Percentiles rank a stretch among this genome's conserved stretches.
These are phyloP conservation scores for Tylopilus subfusipes DNA, from an alignment of 768 basidiomycete genomes.

Conservation along the genomic window DNA sequence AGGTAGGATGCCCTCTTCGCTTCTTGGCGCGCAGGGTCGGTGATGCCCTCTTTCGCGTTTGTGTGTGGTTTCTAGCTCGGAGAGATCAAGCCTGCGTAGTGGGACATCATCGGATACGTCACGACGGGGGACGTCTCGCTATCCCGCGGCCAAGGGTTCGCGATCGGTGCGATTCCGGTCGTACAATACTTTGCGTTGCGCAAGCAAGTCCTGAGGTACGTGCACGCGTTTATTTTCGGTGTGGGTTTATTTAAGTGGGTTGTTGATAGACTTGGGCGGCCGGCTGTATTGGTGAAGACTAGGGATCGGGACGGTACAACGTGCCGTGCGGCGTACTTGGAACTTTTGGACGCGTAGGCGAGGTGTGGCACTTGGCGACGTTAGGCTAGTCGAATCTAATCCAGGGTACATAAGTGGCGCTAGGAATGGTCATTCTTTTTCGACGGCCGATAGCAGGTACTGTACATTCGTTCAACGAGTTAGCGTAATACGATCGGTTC, in stretches of 20 bases:
- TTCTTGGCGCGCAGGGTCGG: neutral
- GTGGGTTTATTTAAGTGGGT: neutral
- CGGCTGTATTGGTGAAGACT: conserved; percentile 54
- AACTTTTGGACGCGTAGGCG: conserved; percentile 31
- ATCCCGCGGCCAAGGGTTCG: conserved; percentile 71
- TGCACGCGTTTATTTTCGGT: neutral
- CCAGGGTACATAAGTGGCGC: neutral
- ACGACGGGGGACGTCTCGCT: conserved; percentile 85
- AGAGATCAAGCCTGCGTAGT: conserved; percentile 38
- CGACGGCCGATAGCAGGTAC: too few species aligned
- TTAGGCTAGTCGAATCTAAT: neutral
- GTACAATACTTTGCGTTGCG: conserved; percentile 46
- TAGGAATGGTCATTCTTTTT: too few species aligned
- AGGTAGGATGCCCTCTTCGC: conserved; percentile 26
- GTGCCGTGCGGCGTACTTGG: conserved; percentile 50
- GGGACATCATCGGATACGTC: conserved; percentile 70
- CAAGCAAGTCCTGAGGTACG: conserved; percentile 45
- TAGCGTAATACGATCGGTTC: too few species aligned
- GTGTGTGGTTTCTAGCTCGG: conserved; percentile 40
- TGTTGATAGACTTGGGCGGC: conserved; percentile 21
- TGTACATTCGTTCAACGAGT: too few species aligned
- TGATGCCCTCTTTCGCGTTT: neutral
- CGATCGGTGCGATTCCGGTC: conserved; percentile 70
- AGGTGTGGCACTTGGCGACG: neutral
- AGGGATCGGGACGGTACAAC: conserved; percentile 55